phyloP scores from a whole-genome alignment of 1,284 basidiomycete species.

The Earliella scabrosa region DNA sequence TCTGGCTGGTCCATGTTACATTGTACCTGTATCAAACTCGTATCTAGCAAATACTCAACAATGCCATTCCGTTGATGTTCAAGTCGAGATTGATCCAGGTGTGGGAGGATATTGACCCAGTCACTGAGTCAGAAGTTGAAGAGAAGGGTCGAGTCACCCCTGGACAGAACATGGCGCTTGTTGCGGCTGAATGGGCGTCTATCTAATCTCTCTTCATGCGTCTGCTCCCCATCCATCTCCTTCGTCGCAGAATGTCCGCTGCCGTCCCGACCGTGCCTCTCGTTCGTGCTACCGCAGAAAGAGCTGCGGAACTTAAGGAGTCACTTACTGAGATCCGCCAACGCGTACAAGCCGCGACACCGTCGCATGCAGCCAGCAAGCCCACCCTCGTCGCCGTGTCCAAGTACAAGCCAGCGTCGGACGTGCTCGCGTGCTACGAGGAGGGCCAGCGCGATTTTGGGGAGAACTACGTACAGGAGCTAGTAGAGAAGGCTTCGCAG shows the following conservation, averaged over 20 bases:
- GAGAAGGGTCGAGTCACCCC: too few relatives aligned
- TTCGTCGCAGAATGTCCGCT: slow-evolving; percentile 18
- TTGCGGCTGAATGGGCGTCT: not conserved
- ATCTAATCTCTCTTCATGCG: slow-evolving; percentile 4
- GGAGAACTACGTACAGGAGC: slow-evolving; percentile 97
- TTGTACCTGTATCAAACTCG: too few relatives aligned
- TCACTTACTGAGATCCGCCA: slow-evolving; percentile 53
- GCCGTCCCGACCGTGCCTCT: slow-evolving; percentile 5
- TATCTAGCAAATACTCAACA: too few relatives aligned
- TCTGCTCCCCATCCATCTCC: slow-evolving; percentile 6
- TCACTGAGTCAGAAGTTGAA: too few relatives aligned
- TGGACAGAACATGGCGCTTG: too few relatives aligned
- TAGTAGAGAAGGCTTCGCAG: slow-evolving; percentile 85
- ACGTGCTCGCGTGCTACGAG: slow-evolving; percentile 84
- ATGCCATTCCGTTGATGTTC: too few relatives aligned
- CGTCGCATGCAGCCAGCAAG: slow-evolving; percentile 21
- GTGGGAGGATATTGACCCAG: too few relatives aligned
- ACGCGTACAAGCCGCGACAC: slow-evolving; percentile 46
- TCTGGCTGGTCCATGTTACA: too few relatives aligned
- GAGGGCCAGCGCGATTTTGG: slow-evolving; percentile 90
- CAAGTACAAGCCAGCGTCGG: slow-evolving; percentile 90
- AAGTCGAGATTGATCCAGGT: too few relatives aligned
- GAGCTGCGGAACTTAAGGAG: slow-evolving; percentile 53
- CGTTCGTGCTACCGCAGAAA: slow-evolving; percentile 24
- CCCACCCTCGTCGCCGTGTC: slow-evolving; percentile 86